phyloP scores from a whole-genome alignment of 129 eudicot species.

The Artemisia tridentata region DNA sequence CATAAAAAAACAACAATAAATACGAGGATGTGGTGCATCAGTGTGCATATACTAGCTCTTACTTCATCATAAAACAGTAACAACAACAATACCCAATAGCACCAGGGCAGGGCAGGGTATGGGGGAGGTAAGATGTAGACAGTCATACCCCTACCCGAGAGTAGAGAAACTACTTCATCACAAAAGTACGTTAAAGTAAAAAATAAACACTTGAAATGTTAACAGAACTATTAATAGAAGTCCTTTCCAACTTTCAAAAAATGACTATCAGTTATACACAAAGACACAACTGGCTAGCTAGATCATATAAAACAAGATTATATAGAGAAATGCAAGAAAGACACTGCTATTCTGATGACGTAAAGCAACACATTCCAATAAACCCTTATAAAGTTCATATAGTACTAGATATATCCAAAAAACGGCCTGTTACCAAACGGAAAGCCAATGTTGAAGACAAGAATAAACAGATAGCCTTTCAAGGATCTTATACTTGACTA shows the following conservation, averaged over 20 bases:
- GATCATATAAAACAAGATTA: background rate
- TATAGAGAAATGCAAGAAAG: background rate
- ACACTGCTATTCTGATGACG: too few relatives aligned
- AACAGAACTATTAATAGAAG: slow-evolving; percentile 6
- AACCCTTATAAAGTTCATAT: background rate
- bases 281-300: background rate
- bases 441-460: background rate
- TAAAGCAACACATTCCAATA: too few relatives aligned
- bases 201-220: background rate
- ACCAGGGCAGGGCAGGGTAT: too few relatives aligned
- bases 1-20: slow-evolving; percentile 1
- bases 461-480: background rate
- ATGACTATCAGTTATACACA: background rate
- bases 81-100: too few relatives aligned
- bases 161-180: background rate
- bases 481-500: background rate
- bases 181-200: background rate
- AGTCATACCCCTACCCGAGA: too few relatives aligned
- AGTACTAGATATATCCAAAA: background rate
- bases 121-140: too few relatives aligned
- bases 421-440: background rate
- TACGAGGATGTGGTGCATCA: background rate
- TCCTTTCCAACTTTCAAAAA: slow-evolving; percentile 1
- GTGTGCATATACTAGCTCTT: too few relatives aligned
- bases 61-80: too few relatives aligned